Base-by-base conservation (phyloP, 306 rosid genomes). In the Ormosia semicastrata region DNA sequence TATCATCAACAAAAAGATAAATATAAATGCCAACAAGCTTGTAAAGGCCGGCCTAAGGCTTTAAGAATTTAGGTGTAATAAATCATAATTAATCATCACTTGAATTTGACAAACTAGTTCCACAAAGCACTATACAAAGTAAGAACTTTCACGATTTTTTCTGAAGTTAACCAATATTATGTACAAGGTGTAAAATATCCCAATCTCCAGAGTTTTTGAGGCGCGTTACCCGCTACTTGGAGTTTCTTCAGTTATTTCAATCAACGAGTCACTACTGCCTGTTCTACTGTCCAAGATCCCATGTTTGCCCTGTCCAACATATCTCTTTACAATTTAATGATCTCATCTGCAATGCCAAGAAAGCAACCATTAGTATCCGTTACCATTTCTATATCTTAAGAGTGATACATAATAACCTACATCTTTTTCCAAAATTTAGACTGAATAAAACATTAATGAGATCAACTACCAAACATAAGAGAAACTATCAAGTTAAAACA, bases 321-420 rank as follows among this genome's bases (percentile, higher is more conserved):
- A 24, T 49, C 67, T 30, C 63, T 57, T 64, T 50, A 50, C 69
- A 47, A 3, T 57, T 6, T 43, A 67, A 57, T 39, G 37, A 66
- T 70, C 54, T 70, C 14, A 76, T 87, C 90, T 84, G 82, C 82
- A 67, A 67, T 53, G 68, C 8, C 69, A 76, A 76, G 58, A 74
- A 81, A 40, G 18, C 39, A 62, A 63, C 24, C 15, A 52, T 77
- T 32, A 77, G 30, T 39, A 60, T 66, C 53, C 37, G 37, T 41
- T 5, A 67, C 11, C 53, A 58, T 34, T 50, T 43, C 32, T 59
- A 66, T 7, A 66, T 56, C 49, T 58, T 14, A 2, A 40, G 7
- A 40, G 34, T 60, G 53, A 76, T 10, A 14, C 49, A 54, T n/a
- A 50, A 50, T 9, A 6, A 41, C 0, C 29, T 39, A 33, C 3